phyloP scores from a whole-genome alignment of 768 basidiomycete genomes.

The Plicaturopsis crispa region DNA sequence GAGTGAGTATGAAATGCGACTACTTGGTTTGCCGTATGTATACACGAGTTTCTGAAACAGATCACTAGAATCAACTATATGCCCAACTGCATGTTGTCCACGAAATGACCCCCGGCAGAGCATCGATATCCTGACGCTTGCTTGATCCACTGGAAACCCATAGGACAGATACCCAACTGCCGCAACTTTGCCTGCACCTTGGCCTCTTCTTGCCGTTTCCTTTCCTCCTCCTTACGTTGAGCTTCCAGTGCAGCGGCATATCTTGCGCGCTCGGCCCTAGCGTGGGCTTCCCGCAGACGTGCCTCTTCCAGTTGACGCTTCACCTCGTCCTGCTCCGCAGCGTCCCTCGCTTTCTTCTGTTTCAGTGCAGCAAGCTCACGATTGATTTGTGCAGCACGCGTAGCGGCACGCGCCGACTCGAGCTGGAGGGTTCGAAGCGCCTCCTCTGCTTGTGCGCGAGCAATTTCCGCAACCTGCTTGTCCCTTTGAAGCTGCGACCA shows the following conservation, averaged over 20 bases:
- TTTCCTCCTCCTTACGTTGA: slow-evolving; percentile 11
- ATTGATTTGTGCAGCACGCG: neutral
- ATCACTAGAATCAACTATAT: no score
- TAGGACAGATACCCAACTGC: slow-evolving; percentile 15
- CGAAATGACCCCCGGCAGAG: slow-evolving; percentile 15
- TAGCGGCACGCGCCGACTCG: no score
- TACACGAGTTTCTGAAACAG: no score
- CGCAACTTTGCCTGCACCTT: slow-evolving; percentile 12
- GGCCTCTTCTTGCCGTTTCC: slow-evolving; percentile 10
- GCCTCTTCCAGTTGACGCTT: slow-evolving; percentile 19
- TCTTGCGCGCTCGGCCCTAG: slow-evolving; percentile 12
- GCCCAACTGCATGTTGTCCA: slow-evolving; percentile 8
- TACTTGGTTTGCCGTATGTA: no score
- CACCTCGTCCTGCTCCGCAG: slow-evolving; percentile 11
- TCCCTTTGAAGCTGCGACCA: slow-evolving; percentile 44
- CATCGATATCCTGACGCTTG: slow-evolving; percentile 14
- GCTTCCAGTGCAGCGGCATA: slow-evolving; percentile 15
- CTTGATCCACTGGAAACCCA: slow-evolving; percentile 18
- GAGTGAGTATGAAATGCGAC: no score
- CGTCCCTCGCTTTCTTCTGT: neutral
- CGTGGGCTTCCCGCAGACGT: slow-evolving; percentile 17
- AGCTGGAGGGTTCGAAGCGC: slow-evolving; percentile 4
- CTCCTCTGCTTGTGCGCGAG: slow-evolving; percentile 14
- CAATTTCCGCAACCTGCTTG: slow-evolving; percentile 23
- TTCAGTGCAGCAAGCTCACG: neutral